Evolutionary conservation across 2,329 filamentous ascomycete species (phyloP).

Genomic region (Cordyceps fumosorosea): DNA sequence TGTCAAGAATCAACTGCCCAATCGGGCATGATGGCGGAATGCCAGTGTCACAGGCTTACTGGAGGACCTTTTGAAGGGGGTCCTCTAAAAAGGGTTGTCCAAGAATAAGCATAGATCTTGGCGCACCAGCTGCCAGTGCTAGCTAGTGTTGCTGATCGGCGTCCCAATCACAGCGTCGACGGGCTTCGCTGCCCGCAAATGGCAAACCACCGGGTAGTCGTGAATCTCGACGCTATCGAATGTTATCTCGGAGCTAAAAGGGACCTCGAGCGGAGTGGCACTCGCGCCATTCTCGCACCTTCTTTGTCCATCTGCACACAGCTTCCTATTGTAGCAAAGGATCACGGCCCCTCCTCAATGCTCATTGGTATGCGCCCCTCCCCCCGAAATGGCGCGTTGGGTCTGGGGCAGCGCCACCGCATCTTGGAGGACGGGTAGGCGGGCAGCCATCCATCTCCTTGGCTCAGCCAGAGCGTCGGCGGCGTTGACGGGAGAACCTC

Average conservation of each 20-base stretch:
- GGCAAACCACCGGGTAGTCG: not conserved
- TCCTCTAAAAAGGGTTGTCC: not conserved
- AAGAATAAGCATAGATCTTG: constrained; percentile 12
- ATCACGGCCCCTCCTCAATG: not conserved
- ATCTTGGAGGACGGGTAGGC: not conserved
- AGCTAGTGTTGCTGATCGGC: not conserved
- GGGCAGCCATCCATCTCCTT: not conserved
- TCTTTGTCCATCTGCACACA: not conserved
- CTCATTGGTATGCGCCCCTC: not conserved
- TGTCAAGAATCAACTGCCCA: not conserved
- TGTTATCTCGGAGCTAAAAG: not conserved
- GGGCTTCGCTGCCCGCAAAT: not conserved
- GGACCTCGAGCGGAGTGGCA: not conserved
- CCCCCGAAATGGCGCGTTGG: not conserved
- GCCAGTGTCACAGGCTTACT: not conserved
- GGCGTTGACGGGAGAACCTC: not conserved
- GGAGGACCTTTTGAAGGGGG: not conserved
- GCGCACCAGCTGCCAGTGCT: not conserved
- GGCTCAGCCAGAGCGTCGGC: not conserved
- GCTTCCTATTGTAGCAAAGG: constrained; percentile 1
- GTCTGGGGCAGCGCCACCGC: not conserved
- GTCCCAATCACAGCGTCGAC: not conserved
- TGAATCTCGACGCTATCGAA: constrained; percentile 2
- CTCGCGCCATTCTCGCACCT: not conserved
- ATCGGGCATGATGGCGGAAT: not conserved